Evolutionary conservation across 345 rosid species (phyloP), one percentile per base, ranked within the genome.

Genomic region (Crucihimalaya himalaica): DNA sequence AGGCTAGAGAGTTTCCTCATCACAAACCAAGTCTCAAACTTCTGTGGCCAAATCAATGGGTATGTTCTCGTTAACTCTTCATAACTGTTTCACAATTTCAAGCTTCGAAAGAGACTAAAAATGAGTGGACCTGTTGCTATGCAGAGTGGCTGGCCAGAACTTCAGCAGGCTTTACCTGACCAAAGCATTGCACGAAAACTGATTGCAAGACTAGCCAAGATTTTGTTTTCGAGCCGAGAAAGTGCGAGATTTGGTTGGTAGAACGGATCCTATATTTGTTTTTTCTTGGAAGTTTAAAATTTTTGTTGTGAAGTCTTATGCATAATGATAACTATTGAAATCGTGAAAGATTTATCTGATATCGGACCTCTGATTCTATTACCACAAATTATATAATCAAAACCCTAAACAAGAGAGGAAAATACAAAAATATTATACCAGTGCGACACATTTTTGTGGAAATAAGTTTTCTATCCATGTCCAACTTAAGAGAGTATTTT

Each of bases 31-130:
- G 85, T 92, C 57, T 61, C 96, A 47, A 92, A 92, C 83, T 92
- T 87, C 70, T 96, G 99, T 86, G 92, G 85, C 85, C 99, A 96
- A 84, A 88, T 96, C 80, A 96, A 96, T 20, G 96, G 95, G 99
- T 96, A 88, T 25, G 87, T 52, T 66, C 37, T 60, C 19, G 28
- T 29, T 11, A 15, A 31, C 27, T 29, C 16, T 16, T 60, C 15
- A 40, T 6, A 43, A 39, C 46, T n/a, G 6, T 19, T 55, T 11
- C 1, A 16, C 20, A 2, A 43, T 55, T 13, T 54, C 15, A 0
- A 65, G 29, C 28, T 50, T 43, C 0, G n/a, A 43, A 63, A 63
- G 16, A 47, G 1, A 57, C 35, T 39, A 15, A 37, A 11, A 42
- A 25, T 54, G 59, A 45, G 12, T 34, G 4, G 1, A 45, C 3